phyloP scores from a whole-genome alignment of 2,329 filamentous ascomycete species.

The Fusarium mexicanum region DNA sequence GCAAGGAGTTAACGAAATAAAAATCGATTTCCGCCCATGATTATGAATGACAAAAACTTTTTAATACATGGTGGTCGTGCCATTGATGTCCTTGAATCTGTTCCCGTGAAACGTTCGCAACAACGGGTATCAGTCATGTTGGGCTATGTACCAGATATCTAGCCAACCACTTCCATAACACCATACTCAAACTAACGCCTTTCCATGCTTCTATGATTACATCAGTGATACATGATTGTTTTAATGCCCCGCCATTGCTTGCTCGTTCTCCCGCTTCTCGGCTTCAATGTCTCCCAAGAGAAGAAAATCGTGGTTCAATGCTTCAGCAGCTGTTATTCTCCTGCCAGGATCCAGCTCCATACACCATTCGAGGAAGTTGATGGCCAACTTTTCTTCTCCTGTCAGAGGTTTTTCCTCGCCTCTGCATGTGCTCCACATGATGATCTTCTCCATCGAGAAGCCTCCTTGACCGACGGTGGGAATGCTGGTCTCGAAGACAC shows the following conservation, averaged over 20 bases:
- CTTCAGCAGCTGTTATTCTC: slow-evolving; percentile 79
- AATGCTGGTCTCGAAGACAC: slow-evolving; percentile 91
- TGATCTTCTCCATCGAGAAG: slow-evolving; percentile 90
- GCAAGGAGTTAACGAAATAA: slow-evolving; percentile 54
- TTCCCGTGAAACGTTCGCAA: neutral
- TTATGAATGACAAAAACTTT: slow-evolving; percentile 13
- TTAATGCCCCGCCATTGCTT: slow-evolving; percentile 17
- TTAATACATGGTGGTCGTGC: neutral
- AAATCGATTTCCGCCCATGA: slow-evolving; percentile 52
- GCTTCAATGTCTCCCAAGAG: slow-evolving; percentile 44
- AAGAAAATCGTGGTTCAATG: slow-evolving; percentile 77
- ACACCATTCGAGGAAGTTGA: slow-evolving; percentile 76
- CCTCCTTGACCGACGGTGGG: slow-evolving; percentile 88
- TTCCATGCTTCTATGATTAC: slow-evolving; percentile 30
- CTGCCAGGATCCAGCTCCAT: slow-evolving; percentile 80
- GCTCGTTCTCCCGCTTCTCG: slow-evolving; percentile 57
- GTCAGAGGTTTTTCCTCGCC: slow-evolving; percentile 67
- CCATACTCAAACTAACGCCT: slow-evolving; percentile 28
- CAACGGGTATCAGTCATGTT: slow-evolving; percentile 26
- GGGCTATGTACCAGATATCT: slow-evolving; percentile 33
- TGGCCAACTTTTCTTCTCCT: slow-evolving; percentile 75
- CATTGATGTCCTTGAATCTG: neutral
- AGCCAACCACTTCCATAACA: slow-evolving; percentile 18
- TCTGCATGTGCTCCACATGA: slow-evolving; percentile 91
- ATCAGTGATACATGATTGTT: slow-evolving; percentile 25